phyloP scores from a whole-genome alignment of 2,329 filamentous ascomycete species.

The Magnaporthiopsis poae region DNA sequence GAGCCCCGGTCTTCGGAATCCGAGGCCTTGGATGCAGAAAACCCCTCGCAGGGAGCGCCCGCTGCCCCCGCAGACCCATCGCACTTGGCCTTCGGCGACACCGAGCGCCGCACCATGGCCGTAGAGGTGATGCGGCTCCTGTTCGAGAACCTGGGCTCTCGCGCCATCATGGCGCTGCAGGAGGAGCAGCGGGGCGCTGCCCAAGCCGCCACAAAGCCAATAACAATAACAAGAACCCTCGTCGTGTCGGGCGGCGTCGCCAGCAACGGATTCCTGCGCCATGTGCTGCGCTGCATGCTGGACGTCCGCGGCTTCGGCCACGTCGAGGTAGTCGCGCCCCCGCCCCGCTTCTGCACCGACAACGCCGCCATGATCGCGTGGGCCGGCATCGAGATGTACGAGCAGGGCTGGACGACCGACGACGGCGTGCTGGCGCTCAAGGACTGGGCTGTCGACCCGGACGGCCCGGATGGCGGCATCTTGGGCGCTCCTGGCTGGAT shows the following conservation, averaged over 20 bases:
- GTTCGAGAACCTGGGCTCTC: slow-evolving; percentile 77
- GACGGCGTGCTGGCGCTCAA: slow-evolving; percentile 49
- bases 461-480: slow-evolving; percentile 54
- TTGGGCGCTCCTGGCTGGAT: slow-evolving; percentile 47
- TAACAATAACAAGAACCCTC: slow-evolving; percentile 44
- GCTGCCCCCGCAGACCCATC: too few relatives aligned
- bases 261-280: slow-evolving; percentile 67
- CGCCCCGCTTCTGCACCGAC: slow-evolving; percentile 71
- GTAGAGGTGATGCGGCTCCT: slow-evolving; percentile 65
- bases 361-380: slow-evolving; percentile 98
- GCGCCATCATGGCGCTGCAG: slow-evolving; percentile 58
- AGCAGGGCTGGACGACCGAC: slow-evolving; percentile 59
- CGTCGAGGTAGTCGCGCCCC: slow-evolving; percentile 63
- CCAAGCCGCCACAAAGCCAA: slow-evolving; percentile 8
- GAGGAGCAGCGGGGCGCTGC: slow-evolving; percentile 13
- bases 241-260: slow-evolving; percentile 88
- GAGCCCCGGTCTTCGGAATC: too few relatives aligned
- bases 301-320: slow-evolving; percentile 54
- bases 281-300: slow-evolving; percentile 49
- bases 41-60: too few relatives aligned
- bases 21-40: too few relatives aligned
- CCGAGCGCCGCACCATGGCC: slow-evolving; percentile 61
- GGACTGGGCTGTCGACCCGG: slow-evolving; percentile 66
- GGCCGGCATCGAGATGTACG: slow-evolving; percentile 86
- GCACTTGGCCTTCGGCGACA: slow-evolving; percentile 21